Evolutionary conservation across 306 rosid genomes (phyloP).

Genomic region (Quercus engelmannii): DNA sequence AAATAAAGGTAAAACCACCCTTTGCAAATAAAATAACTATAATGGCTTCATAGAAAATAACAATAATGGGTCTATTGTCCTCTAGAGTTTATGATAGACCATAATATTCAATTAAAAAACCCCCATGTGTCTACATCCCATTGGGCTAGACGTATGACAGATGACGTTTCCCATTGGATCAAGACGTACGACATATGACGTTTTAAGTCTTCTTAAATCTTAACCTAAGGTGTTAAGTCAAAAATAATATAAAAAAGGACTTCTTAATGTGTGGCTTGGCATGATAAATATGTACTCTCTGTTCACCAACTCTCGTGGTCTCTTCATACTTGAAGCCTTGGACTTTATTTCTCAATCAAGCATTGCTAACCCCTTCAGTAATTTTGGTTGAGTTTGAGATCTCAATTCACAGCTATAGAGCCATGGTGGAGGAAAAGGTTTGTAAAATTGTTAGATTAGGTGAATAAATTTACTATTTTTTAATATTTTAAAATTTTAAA

Average conservation of each 20-base stretch:
- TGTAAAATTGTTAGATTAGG: no score
- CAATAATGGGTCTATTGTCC: background rate
- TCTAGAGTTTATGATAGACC: background rate
- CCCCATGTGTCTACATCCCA: constrained; percentile 14
- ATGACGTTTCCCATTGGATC: background rate
- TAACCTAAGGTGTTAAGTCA: no score
- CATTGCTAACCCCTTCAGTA: background rate
- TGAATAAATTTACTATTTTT: no score
- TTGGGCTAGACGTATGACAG: background rate
- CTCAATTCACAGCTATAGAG: background rate
- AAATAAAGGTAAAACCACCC: background rate
- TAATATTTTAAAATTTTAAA: no score
- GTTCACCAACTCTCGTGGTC: background rate
- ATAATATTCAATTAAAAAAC: background rate
- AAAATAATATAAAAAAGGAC: background rate
- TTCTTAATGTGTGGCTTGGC: no score
- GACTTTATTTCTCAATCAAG: background rate
- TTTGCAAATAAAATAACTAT: background rate
- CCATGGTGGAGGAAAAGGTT: constrained; percentile 48
- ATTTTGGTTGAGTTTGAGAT: constrained; percentile 25
- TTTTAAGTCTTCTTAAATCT: background rate
- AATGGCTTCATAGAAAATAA: background rate
- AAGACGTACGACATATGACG: no score
- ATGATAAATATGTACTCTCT: no score
- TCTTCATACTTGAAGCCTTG: background rate